Base-by-base conservation (phyloP, 2,329 filamentous ascomycete genomes). In the Arthroderma uncinatum region DNA sequence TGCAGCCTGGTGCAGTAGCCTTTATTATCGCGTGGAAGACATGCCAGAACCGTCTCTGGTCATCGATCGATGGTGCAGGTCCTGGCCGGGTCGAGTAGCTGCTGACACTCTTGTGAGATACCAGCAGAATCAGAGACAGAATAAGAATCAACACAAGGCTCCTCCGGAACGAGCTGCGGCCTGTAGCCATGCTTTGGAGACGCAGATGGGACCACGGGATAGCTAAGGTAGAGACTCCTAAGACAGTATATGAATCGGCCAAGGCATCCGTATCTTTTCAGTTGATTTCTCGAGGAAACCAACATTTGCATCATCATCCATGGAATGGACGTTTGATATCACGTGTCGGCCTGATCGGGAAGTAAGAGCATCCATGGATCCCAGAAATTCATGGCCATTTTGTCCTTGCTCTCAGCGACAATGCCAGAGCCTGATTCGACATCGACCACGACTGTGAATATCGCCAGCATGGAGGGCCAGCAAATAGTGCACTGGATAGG, bases 241-340 rank as follows among this genome's bases (percentile, higher is more conserved):
- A 21, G 37, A 33, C 19, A 16, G 16, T 42, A 42, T 21, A 42
- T 4, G 39, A 12, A 5, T 19, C 8, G 23, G 10, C 28, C 3
- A 7, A 30, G 28, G 28, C 28, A 30, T 30, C 28, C 28, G 28
- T 30, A 30, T 30, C 28, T 7, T n/a, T 30, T 3, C 28, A 30
- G 28, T 7, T 30, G 7, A n/a, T n/a, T n/a, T n/a, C n/a, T n/a
- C n/a, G n/a, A 42, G 39, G 3, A 21, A 42, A 9, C 9, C n/a
- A 42, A 10, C 19, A 23, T 3, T 19, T 10, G 39, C 39, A 42
- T 16, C 25, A 23, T 33, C 12, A 50, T 33, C 25, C 8, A 12
- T 75, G 47, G 70, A 71, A 33, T 2, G 25, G 6, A 5, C 33
- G 33, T 34, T 50, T 34, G 25, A 34, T 50, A 50, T 50, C 47